Evolutionary conservation across 1,284 basidiomycete genomes (phyloP), one percentile per base, ranked within the genome.

Genomic region (Leccinum pachyderme): DNA sequence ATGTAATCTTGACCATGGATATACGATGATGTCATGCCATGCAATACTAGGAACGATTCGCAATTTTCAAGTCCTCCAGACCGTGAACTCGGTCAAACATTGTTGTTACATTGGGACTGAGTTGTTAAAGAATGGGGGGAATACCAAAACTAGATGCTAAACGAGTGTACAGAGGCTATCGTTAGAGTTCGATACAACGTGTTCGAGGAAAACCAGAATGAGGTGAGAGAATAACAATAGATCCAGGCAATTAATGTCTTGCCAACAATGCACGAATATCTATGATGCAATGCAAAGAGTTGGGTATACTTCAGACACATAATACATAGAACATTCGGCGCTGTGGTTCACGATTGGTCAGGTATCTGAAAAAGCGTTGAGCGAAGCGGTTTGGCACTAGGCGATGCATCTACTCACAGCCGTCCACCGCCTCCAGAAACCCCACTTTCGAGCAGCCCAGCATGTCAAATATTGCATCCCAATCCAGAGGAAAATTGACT

Each of bases 381-480:
- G 46, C 52, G 18, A 15, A 57, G 15, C 9, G 6, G 46, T 31
- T 25, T 11, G 35, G 41, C 31, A 32, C n/a, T 7, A 29, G 37
- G 12, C n/a, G 12, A 2, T 27, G 39, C 24, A 51, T 35, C 27
- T 18, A 32, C 67, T 68, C 27, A 67, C 67, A 59, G 25, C 39
- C 52, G 28, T 33, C 33, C 7, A n/a, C 8, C 22, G 11, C 28
- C 27, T 55, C 52, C 15, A 15, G 25, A 18, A n/a, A n/a, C 49
- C 22, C 15, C 9, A 27, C 15, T 9, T 56, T 29, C 22, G 57
- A 60, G 41, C 55, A 64, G 27, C 51, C 66, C 35, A 69, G 47
- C 24, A 69, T 29, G n/a, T 72, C 64, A 37, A 72, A 69, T 54
- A 73, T 72, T n/a, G 39, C 54, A 47, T 73, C 72, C 72, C 72